Evolutionary conservation across 352 stramenopile genomes (phyloP).

Genomic region (Phytophthora citricola): DNA sequence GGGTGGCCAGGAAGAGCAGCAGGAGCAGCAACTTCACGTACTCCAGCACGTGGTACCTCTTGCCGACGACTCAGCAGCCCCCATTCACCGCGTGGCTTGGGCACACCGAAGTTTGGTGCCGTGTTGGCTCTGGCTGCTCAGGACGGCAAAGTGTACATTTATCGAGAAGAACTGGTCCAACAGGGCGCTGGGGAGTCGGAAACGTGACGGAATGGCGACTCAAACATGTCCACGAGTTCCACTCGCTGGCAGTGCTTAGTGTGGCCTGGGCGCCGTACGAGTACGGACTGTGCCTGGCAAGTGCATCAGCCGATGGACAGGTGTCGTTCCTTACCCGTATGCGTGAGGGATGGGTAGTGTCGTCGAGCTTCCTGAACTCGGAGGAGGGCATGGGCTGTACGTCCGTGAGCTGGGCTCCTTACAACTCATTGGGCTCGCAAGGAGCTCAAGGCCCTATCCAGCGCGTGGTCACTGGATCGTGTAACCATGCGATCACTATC

Average conservation of each 20-base stretch:
- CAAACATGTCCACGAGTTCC: slow-evolving; percentile 81
- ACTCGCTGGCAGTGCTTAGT: slow-evolving; percentile 76
- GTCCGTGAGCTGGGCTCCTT: slow-evolving; percentile 86
- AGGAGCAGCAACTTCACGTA: slow-evolving; percentile 38
- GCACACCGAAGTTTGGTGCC: slow-evolving; percentile 86
- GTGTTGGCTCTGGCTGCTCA: slow-evolving; percentile 80
- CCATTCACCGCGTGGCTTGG: slow-evolving; percentile 84
- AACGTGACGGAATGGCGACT: slow-evolving; percentile 75
- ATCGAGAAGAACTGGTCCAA: slow-evolving; percentile 77
- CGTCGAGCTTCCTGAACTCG: slow-evolving; percentile 80
- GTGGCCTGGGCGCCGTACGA: slow-evolving; percentile 89
- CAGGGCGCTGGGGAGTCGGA: slow-evolving; percentile 32
- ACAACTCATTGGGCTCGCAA: slow-evolving; percentile 87
- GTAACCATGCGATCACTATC: slow-evolving; percentile 66
- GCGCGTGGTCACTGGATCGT: slow-evolving; percentile 78
- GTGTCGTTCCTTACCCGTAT: slow-evolving; percentile 86
- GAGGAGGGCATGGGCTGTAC: slow-evolving; percentile 78
- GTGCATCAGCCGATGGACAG: slow-evolving; percentile 79
- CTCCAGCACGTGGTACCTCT: slow-evolving; percentile 74
- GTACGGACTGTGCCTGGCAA: slow-evolving; percentile 85
- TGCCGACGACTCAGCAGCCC: slow-evolving; percentile 66
- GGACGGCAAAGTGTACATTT: slow-evolving; percentile 88
- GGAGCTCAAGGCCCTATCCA: slow-evolving; percentile 67
- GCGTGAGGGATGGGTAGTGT: slow-evolving; percentile 82
- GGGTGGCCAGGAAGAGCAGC: slow-evolving; percentile 7